phyloP scores from a whole-genome alignment of 2,329 filamentous ascomycete species.

The Beauveria australis region DNA sequence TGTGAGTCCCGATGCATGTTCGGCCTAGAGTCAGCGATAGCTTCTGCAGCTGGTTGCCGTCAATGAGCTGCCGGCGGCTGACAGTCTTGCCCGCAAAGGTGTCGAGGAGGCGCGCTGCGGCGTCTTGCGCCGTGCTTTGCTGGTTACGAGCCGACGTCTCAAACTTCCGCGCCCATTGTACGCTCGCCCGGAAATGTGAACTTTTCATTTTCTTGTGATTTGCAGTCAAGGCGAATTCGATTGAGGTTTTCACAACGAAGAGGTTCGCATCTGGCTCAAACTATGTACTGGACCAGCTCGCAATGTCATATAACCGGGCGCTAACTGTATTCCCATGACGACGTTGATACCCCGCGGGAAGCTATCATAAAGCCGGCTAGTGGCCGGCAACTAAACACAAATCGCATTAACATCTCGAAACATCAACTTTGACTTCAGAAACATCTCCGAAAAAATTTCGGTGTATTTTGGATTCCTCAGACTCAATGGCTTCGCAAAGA shows the following conservation, averaged over 20 bases:
- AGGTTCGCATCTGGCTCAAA: not conserved
- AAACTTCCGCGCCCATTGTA: not conserved
- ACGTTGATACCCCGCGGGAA: not conserved
- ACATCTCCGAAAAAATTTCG: not conserved
- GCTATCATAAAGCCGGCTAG: conserved; percentile 8
- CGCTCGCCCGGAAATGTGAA: not conserved
- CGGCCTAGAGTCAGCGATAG: conserved; percentile 51
- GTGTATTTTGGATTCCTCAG: not conserved
- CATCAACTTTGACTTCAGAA: not conserved
- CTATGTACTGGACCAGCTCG: not conserved
- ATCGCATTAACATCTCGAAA: not conserved
- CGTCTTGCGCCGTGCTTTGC: conserved; percentile 14
- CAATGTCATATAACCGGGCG: conserved; percentile 2
- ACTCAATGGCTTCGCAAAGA: conserved; percentile 2
- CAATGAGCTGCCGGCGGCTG: conserved; percentile 40
- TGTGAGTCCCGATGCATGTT: conserved; percentile 29
- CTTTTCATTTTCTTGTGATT: not conserved
- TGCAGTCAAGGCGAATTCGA: not conserved
- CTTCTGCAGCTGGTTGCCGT: conserved; percentile 56
- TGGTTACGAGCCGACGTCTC: not conserved
- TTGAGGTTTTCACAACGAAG: not conserved
- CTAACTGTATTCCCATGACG: not conserved
- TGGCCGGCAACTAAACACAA: not conserved
- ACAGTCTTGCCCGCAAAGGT: conserved; percentile 21
- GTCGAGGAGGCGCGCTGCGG: conserved; percentile 25